Conservation (phyloP, 176 grass and related monocot species). For the Avena sativa region DNA sequence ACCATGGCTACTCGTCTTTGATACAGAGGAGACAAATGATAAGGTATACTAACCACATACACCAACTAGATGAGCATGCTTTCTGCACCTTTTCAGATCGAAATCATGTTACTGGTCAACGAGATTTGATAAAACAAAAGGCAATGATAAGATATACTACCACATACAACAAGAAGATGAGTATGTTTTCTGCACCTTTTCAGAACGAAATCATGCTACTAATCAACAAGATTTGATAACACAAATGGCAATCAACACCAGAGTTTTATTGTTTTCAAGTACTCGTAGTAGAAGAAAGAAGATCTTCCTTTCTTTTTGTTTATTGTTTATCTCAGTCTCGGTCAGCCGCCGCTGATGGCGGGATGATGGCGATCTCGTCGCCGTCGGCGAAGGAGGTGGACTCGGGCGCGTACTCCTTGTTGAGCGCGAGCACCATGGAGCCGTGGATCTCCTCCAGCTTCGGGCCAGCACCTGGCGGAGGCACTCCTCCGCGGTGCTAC, state of each 20-base stretch:
- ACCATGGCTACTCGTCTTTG: not conserved
- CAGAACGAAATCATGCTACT: not conserved
- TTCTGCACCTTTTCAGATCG: not conserved
- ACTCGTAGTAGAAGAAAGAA: not conserved
- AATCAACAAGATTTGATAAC: not conserved
- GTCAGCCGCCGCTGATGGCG: slow-evolving; percentile 81
- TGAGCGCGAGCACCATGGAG: slow-evolving; percentile 84
- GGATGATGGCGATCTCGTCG: slow-evolving; percentile 90
- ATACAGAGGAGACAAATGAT: not conserved
- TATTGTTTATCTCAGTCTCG: not conserved
- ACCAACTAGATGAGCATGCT: not conserved
- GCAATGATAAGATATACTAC: not conserved
- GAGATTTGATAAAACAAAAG: not conserved
- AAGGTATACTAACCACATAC: no score
- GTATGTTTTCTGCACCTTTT: not conserved
- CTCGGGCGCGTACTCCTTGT: slow-evolving; percentile 80
- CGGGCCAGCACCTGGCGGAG: slow-evolving; percentile 61
- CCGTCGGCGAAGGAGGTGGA: slow-evolving; percentile 56
- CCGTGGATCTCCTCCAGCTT: slow-evolving; percentile 81
- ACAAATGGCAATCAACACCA: not conserved
- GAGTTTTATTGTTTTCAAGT: not conserved
- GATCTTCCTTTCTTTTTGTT: not conserved
- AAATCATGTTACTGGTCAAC: not conserved
- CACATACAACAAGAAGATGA: not conserved
- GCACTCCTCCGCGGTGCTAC: slow-evolving; percentile 74